A percentile compares a stretch with the other conserved stretches of the same genome.
These are phyloP conservation scores for Neophaeococcomyces aloes DNA, from an alignment of 2,329 filamentous ascomycete genomes.

Conservation along the genomic window DNA sequence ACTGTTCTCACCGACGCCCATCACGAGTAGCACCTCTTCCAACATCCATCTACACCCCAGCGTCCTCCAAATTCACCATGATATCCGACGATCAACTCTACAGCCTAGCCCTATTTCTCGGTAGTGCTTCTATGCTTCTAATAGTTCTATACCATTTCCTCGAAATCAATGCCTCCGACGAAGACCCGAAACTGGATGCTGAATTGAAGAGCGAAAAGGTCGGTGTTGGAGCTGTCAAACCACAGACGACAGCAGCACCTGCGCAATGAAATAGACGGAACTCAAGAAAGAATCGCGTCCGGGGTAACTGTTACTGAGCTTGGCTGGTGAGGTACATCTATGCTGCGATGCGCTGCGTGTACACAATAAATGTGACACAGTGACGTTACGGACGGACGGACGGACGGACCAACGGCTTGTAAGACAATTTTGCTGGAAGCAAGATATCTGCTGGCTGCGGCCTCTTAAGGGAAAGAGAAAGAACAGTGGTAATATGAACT, in stretches of 20 bases:
- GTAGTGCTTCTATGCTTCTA: slow-evolving; percentile 77
- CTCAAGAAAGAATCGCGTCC: not conserved
- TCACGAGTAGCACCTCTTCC: not conserved
- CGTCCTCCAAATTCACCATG: slow-evolving; percentile 49
- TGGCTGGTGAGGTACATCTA: too few species aligned
- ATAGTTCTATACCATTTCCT: slow-evolving; percentile 95
- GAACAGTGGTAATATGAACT: too few species aligned
- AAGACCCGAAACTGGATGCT: slow-evolving; percentile 2
- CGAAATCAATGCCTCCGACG: slow-evolving; percentile 69
- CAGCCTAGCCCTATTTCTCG: slow-evolving; percentile 83
- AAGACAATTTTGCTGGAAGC: too few species aligned
- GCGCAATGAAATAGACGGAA: not conserved
- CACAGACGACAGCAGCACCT: slow-evolving; percentile 4
- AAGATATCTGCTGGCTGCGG: too few species aligned
- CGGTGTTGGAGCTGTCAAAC: slow-evolving; percentile 18
- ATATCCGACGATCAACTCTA: slow-evolving; percentile 91
- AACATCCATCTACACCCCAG: not conserved
- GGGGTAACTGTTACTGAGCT: not conserved
- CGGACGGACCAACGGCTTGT: too few species aligned
- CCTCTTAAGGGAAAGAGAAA: too few species aligned
- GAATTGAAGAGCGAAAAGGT: slow-evolving; percentile 15
- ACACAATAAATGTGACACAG: too few species aligned
- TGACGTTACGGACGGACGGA: too few species aligned
- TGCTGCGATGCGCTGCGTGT: too few species aligned
- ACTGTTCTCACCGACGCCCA: not conserved